These are phyloP conservation scores for Debaryomyces coudertii DNA, from an alignment of 1,139 yeast genomes.

Conservation along the genomic window DNA sequence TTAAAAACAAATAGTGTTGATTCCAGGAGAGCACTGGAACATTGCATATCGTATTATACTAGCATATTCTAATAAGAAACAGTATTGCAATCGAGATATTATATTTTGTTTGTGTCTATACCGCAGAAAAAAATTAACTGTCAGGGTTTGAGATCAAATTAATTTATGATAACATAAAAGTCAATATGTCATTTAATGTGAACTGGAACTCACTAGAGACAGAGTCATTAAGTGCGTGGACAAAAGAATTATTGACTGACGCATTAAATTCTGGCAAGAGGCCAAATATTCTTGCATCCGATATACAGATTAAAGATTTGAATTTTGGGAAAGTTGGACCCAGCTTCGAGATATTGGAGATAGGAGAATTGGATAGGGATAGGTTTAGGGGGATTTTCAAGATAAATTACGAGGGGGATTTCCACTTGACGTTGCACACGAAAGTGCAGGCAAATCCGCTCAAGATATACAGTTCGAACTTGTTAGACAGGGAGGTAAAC, in stretches of 20 bases:
- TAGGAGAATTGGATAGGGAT: constrained; percentile 82
- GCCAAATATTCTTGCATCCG: constrained; percentile 77
- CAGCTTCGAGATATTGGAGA: constrained; percentile 76
- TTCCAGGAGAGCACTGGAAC: not conserved
- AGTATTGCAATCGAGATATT: not conserved
- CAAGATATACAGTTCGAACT: constrained; percentile 62
- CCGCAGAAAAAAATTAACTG: not conserved
- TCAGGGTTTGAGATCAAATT: constrained; percentile 1
- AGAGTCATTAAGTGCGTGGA: constrained; percentile 65
- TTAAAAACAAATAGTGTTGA: not conserved
- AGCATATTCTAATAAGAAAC: not conserved
- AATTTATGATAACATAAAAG: not conserved
- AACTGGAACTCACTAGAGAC: constrained; percentile 81
- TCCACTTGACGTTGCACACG: constrained; percentile 76
- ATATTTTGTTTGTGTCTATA: not conserved
- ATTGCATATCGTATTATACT: not conserved
- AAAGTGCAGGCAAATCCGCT: constrained; percentile 85
- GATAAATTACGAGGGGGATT: constrained; percentile 78
- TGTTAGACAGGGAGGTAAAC: constrained; percentile 42
- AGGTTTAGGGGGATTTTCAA: constrained; percentile 85
- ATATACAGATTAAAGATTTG: constrained; percentile 71
- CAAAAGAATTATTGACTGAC: constrained; percentile 69
- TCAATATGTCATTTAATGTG: constrained; percentile 71
- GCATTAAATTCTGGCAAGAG: constrained; percentile 77
- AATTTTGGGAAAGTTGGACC: constrained; percentile 82